These are phyloP conservation scores for Posidonia australis DNA, from an alignment of 106 monocot genomes.

Conservation along the genomic window DNA sequence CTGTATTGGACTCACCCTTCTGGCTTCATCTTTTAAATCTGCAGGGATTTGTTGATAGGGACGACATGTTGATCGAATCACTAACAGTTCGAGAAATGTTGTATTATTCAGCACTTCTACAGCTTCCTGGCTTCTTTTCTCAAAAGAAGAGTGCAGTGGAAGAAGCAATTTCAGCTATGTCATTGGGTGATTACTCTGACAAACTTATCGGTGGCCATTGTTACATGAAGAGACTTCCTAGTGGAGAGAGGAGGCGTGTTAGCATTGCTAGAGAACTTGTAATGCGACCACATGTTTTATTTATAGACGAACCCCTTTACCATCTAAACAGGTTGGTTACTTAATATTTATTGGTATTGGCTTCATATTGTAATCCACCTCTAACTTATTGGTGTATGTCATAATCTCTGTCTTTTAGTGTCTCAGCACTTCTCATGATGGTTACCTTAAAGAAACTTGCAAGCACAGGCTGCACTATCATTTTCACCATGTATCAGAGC, in stretches of 20 bases:
- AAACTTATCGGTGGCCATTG: conserved; percentile 88
- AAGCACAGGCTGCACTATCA: conserved; percentile 86
- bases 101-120: conserved; percentile 73
- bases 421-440: conserved; percentile 93
- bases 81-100: conserved; percentile 90
- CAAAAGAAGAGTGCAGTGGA: conserved; percentile 69
- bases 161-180: conserved; percentile 86
- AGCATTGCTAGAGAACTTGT: conserved; percentile 95
- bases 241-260: conserved; percentile 75
- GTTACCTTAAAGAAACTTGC: conserved; percentile 97
- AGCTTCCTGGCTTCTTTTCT: conserved; percentile 82
- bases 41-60: conserved; percentile 88
- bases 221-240: conserved; percentile 65
- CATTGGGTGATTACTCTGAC: conserved; percentile 71
- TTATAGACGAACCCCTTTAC: conserved; percentile 98
- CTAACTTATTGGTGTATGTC: not conserved
- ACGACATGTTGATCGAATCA: conserved; percentile 77
- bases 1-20: not conserved
- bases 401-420: conserved; percentile 37
- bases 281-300: conserved; percentile 71
- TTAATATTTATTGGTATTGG: not conserved
- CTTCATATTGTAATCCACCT: not conserved
- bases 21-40: not conserved
- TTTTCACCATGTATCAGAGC: conserved; percentile 99
- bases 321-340: conserved; percentile 75